A percentile compares a stretch with the other conserved stretches of the same genome.
Conservation (phyloP, 306 rosid genomes). For the Canavalia gladiata region DNA sequence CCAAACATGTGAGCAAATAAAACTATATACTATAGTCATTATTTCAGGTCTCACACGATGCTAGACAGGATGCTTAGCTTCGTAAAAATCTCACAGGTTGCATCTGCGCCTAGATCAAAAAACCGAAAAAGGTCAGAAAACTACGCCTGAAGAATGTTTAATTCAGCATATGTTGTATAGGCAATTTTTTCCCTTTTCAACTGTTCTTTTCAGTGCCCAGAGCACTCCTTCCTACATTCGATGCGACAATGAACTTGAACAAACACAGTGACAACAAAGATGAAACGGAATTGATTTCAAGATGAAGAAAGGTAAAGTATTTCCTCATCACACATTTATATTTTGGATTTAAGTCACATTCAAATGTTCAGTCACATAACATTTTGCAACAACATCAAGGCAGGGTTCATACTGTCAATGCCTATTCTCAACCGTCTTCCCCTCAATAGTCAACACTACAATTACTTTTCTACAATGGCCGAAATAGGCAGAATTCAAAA, state of each 20-base stretch:
- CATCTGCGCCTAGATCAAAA: no score
- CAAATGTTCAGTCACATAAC: not conserved
- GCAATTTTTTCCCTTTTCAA: not conserved
- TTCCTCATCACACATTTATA: not conserved
- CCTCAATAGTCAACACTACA: not conserved
- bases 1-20: not conserved
- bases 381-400: not conserved
- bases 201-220: not conserved
- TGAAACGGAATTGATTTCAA: constrained; percentile 11
- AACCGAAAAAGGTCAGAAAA: no score
- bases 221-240: not conserved
- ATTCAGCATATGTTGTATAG: not conserved
- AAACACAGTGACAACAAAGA: constrained; percentile 18
- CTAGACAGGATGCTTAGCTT: constrained; percentile 1
- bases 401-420: no score
- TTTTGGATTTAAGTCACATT: not conserved
- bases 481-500: not conserved
- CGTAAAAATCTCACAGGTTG: no score
- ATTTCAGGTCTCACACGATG: constrained; percentile 8
- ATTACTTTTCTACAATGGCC: not conserved
- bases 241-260: constrained; percentile 7
- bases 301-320: not conserved
- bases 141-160: not conserved
- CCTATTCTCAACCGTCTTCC: no score
- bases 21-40: not conserved